Evolutionary conservation across 78 protist genomes (phyloP), one percentile per base, ranked within the genome.

Genomic region (Emiliania huxleyi): DNA sequence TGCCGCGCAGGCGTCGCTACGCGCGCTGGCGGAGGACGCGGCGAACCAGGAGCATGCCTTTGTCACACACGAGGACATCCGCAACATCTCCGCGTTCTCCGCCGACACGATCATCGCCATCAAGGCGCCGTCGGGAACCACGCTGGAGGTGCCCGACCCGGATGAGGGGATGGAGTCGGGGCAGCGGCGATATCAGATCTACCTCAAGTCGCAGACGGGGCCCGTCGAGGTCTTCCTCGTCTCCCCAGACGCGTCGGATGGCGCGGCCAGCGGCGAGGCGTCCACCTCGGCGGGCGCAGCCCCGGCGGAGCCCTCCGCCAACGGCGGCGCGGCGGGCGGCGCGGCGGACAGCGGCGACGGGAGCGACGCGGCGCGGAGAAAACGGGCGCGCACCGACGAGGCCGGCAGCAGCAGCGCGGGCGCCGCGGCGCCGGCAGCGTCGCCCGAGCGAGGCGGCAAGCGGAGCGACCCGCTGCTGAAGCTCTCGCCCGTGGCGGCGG

Each of bases 131-230:
- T 49, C 94, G 0, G 99, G 98, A 35, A 96, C 98, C 40, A 93
- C 93, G n/a, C 93, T 98, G 37, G 97, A 95, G 46, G 97, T 98
- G 21, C 97, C 98, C 0, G 98, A 98, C 42, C 97, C 97, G 0
- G 97, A 97, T 38, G 96, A 96, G 75, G 93, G 89, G 15, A 81
- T 81, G 89, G 55, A 23, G 40, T 29, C 11, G 3, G 44, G 44
- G 35, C 52, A 81, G n/a, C 55, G 89, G 22, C 35, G 89, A 23
- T 79, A 79, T 19, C 87, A 79, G 55, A 81, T 81, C 56, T 81
- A 15, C 55, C 55, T 81, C 43, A 25, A 44, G 25, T 33, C 43
- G 21, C 2, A 25, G 38, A 0, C 23, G 23, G 89, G 89, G 15
- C 89, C 89, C 1, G 56, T 81, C 21, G 89, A 81, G 49, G 89